Base-by-base conservation (phyloP, 2,329 filamentous ascomycete species). In the Myriangium duriaei region DNA sequence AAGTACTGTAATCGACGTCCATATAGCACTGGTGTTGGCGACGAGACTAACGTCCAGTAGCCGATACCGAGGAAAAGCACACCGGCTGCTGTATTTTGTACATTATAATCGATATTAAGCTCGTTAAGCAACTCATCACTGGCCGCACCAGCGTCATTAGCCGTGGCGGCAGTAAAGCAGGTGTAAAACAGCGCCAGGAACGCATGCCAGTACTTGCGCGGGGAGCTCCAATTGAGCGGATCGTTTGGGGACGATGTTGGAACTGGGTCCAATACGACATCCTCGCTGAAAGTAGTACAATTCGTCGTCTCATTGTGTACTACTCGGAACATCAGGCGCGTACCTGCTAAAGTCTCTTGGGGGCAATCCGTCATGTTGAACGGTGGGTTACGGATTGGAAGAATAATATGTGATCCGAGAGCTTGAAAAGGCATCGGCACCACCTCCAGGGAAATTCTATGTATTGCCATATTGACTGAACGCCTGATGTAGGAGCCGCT, bases 51-150 rank as follows among this genome's bases (percentile, higher is more conserved):
- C 1, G 67, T 68, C 56, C 67, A 71, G 47, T 71, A 72, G 4
- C 71, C 71, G 37, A 74, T 73, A 2, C 63, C 67, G 21, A 70
- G 49, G 47, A 74, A 74, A 33, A 74, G 50, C 2, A 74, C 67
- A 16, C 69, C 71, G 1, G 69, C 70, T 11, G 67, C 69, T 4
- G 65, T 71, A 37, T 74, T 73, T 53, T 71, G 70, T 4, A 65
- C 59, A 24, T 57, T 56, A 46, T 71, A 73, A 16, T 58, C 58
- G 41, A 74, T 71, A 7, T 63, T 65, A 12, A 71, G 58, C 32
- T 73, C 57, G 1, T 59, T 58, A 15, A 68, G 63, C 49, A 71
- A 64, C 12, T 66, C 67, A 41, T 66, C 62, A 12, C 65, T 59
- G 7, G 68, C 69, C 1, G 67, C 64, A 5, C 70, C 69, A 3